Percentiles rank a stretch among this genome's conserved stretches.
phyloP scores from a whole-genome alignment of 441 rosid genomes.

The Populus hybrid region DNA sequence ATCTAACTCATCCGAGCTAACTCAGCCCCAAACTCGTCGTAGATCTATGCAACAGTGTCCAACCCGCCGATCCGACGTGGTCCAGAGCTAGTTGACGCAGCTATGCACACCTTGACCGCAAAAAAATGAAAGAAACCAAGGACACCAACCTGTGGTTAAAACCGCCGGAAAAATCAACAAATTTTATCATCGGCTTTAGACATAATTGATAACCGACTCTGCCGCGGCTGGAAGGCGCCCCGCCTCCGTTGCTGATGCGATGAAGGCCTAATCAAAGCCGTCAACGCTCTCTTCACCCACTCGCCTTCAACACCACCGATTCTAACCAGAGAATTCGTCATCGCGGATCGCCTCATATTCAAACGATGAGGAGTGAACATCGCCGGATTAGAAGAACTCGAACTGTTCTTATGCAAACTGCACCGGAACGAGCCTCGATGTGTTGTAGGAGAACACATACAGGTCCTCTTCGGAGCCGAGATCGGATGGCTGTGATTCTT shows the following conservation, averaged over 20 bases:
- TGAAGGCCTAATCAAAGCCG: conserved; percentile 78
- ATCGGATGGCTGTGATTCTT: conserved; percentile 23
- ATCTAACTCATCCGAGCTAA: conserved; percentile 16
- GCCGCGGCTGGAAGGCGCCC: conserved; percentile 55
- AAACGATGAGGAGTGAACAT: conserved; percentile 48
- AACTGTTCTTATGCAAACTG: conserved; percentile 51
- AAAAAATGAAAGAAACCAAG: conserved; percentile 17
- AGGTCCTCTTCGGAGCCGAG: conserved; percentile 49
- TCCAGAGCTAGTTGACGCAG: conserved; percentile 2
- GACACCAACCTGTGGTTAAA: conserved; percentile 39
- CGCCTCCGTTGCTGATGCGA: conserved; percentile 74
- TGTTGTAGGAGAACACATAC: conserved; percentile 88
- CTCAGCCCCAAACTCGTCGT: conserved; percentile 26
- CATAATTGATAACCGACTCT: conserved; percentile 67
- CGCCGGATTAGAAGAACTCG: not conserved
- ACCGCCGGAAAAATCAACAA: not conserved
- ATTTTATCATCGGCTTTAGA: conserved; percentile 36
- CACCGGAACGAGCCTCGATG: conserved; percentile 90
- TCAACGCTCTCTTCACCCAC: conserved; percentile 70
- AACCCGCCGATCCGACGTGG: not conserved
- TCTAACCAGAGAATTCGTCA: conserved; percentile 80
- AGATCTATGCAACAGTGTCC: not conserved
- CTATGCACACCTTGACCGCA: conserved; percentile 13
- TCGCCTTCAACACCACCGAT: conserved; percentile 91
- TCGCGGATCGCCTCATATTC: conserved; percentile 83